These are phyloP conservation scores for Papiliotrema flavescens DNA, from an alignment of 1,284 basidiomycete species.

Conservation along the genomic window DNA sequence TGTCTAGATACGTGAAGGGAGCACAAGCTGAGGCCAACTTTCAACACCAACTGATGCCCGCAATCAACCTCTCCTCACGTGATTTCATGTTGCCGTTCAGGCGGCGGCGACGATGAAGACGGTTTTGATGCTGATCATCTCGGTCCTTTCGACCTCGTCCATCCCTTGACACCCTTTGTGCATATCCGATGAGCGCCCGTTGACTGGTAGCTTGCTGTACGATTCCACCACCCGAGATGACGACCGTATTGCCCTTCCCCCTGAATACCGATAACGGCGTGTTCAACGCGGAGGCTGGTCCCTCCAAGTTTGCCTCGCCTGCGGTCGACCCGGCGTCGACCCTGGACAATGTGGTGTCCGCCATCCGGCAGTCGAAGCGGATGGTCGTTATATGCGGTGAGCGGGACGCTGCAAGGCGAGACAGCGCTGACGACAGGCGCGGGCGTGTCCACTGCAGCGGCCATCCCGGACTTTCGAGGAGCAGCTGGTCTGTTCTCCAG, in stretches of 20 bases:
- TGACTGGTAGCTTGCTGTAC: too few relatives aligned
- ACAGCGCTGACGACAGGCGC: slow-evolving; percentile 60
- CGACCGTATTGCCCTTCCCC: too few relatives aligned
- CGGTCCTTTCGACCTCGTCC: too few relatives aligned
- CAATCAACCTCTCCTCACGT: too few relatives aligned
- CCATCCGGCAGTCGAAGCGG: slow-evolving; percentile 56
- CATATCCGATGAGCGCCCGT: too few relatives aligned
- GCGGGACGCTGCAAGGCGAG: slow-evolving; percentile 28
- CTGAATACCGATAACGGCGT: too few relatives aligned
- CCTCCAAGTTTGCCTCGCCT: background rate
- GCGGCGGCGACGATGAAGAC: background rate
- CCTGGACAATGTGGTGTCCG: background rate
- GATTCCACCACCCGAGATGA: too few relatives aligned
- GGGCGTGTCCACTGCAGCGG: slow-evolving; percentile 83
- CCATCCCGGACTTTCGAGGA: slow-evolving; percentile 90
- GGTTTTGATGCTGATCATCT: background rate
- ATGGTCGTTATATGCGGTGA: slow-evolving; percentile 81
- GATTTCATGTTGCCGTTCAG: too few relatives aligned
- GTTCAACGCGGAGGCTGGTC: background rate
- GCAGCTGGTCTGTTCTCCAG: slow-evolving; percentile 73
- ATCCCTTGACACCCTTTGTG: too few relatives aligned
- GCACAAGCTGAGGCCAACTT: too few relatives aligned
- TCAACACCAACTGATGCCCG: too few relatives aligned
- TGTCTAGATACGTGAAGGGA: slow-evolving; percentile 12
- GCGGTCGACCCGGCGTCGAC: background rate